Evolutionary conservation across 371 early-diverging fungal genomes (phyloP).

Genomic region (Apophysomyces variabilis): DNA sequence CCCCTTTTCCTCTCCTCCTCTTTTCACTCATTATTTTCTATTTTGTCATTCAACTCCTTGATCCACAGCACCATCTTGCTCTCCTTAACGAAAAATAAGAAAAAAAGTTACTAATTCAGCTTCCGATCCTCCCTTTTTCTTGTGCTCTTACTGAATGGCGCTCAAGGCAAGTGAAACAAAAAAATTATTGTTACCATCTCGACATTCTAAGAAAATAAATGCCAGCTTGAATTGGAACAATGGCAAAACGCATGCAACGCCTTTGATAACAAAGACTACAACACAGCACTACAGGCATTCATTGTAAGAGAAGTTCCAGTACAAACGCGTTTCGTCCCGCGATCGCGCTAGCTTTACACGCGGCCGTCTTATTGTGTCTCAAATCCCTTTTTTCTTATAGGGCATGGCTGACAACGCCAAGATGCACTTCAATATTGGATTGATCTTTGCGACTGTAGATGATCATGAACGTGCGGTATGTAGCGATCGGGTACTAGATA

Average conservation of each 20-base stretch:
- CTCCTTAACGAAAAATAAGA: neutral
- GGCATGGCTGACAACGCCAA: slow-evolving; percentile 90
- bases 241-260: slow-evolving; percentile 54
- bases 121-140: slow-evolving; percentile 9
- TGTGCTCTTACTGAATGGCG: slow-evolving; percentile 21
- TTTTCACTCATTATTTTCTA: slow-evolving; percentile 1
- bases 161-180: slow-evolving; percentile 24
- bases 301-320: slow-evolving; percentile 32
- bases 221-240: slow-evolving; percentile 55
- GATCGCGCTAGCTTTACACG: slow-evolving; percentile 4
- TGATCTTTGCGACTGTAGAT: slow-evolving; percentile 74
- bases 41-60: slow-evolving; percentile 7
- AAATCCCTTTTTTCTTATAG: slow-evolving; percentile 40
- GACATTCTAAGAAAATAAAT: neutral
- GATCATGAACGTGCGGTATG: slow-evolving; percentile 86
- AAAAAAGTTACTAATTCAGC: neutral
- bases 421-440: slow-evolving; percentile 94
- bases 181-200: neutral
- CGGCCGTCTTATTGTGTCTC: neutral
- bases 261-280: slow-evolving; percentile 48
- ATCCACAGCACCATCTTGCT: slow-evolving; percentile 1
- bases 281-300: slow-evolving; percentile 41
- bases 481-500: slow-evolving; percentile 16
- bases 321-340: neutral
- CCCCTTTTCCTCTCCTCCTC: slow-evolving; percentile 8